Evolutionary conservation across 2,329 filamentous ascomycete species (phyloP).

Genomic region (Aschersonia sp.): DNA sequence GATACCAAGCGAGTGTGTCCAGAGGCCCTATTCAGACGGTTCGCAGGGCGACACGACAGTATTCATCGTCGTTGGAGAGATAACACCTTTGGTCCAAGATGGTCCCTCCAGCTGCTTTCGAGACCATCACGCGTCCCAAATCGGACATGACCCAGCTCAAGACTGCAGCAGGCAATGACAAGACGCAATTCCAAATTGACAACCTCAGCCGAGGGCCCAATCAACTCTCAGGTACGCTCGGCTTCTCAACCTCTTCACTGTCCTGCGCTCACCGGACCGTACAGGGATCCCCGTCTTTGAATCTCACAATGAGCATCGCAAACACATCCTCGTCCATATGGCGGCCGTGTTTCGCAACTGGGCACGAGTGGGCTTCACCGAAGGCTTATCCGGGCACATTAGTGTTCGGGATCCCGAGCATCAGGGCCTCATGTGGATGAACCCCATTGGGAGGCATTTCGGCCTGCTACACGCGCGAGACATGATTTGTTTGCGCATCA

Average conservation of each 20-base stretch:
- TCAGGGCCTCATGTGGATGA: slow-evolving; percentile 51
- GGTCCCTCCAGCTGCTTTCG: too few species aligned
- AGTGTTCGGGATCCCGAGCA: slow-evolving; percentile 51
- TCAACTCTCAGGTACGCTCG: slow-evolving; percentile 7
- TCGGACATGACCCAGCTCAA: too few species aligned
- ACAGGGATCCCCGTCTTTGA: slow-evolving; percentile 28
- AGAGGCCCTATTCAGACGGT: too few species aligned
- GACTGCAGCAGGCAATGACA: slow-evolving; percentile 1
- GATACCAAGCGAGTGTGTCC: too few species aligned
- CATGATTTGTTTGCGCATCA: slow-evolving; percentile 49
- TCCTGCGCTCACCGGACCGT: background rate
- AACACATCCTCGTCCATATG: slow-evolving; percentile 53
- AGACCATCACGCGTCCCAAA: too few species aligned
- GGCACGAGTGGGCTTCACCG: slow-evolving; percentile 15
- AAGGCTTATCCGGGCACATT: slow-evolving; percentile 38
- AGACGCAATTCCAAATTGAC: slow-evolving; percentile 7
- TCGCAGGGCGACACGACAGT: too few species aligned
- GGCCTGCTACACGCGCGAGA: slow-evolving; percentile 50
- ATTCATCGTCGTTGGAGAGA: too few species aligned
- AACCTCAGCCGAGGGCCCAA: slow-evolving; percentile 11
- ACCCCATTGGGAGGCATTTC: slow-evolving; percentile 55
- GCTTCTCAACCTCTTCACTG: too few species aligned
- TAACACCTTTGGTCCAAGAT: too few species aligned
- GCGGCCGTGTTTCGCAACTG: slow-evolving; percentile 37
- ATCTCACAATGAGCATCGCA: slow-evolving; percentile 30